These are phyloP conservation scores for Cystofilobasidium ferigula DNA, from an alignment of 768 basidiomycete species.

Conservation along the genomic window DNA sequence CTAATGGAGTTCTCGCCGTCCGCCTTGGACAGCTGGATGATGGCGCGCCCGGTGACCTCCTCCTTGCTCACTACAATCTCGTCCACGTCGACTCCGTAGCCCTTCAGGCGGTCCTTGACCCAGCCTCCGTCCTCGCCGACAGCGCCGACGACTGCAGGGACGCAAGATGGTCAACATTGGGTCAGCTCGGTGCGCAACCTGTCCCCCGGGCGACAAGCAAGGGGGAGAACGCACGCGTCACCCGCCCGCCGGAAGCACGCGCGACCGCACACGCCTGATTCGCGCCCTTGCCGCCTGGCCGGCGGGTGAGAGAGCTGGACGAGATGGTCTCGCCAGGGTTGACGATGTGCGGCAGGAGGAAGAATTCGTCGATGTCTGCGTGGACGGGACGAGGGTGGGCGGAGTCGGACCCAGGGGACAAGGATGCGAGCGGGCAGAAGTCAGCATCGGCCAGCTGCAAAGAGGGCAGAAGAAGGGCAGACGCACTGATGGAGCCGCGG, in stretches of 20 bases:
- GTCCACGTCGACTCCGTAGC: slow-evolving; percentile 33
- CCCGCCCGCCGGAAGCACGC: neutral
- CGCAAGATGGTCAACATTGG: slow-evolving; percentile 3
- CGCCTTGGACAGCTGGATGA: slow-evolving; percentile 39
- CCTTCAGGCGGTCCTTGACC: slow-evolving; percentile 32
- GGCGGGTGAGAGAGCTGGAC: slow-evolving; percentile 34
- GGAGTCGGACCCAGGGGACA: neutral
- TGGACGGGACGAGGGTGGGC: neutral
- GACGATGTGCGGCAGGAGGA: slow-evolving; percentile 32
- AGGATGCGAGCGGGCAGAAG: neutral
- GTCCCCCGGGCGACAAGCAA: slow-evolving; percentile 17
- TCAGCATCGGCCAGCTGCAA: neutral
- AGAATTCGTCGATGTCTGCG: slow-evolving; percentile 39
- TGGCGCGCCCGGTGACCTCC: slow-evolving; percentile 40
- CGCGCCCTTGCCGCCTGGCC: slow-evolving; percentile 43
- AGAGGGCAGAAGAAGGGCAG: too few species aligned
- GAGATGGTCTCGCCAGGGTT: slow-evolving; percentile 41
- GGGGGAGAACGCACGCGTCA: neutral
- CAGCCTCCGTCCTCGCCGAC: slow-evolving; percentile 28
- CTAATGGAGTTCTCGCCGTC: slow-evolving; percentile 43
- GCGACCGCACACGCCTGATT: slow-evolving; percentile 42
- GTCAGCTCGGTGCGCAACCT: slow-evolving; percentile 22
- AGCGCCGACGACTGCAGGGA: slow-evolving; percentile 13
- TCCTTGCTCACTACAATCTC: slow-evolving; percentile 30
- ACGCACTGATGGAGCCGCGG: slow-evolving; percentile 25